phyloP scores from a whole-genome alignment of 2,329 filamentous ascomycete species.

The Coniella lustricola region DNA sequence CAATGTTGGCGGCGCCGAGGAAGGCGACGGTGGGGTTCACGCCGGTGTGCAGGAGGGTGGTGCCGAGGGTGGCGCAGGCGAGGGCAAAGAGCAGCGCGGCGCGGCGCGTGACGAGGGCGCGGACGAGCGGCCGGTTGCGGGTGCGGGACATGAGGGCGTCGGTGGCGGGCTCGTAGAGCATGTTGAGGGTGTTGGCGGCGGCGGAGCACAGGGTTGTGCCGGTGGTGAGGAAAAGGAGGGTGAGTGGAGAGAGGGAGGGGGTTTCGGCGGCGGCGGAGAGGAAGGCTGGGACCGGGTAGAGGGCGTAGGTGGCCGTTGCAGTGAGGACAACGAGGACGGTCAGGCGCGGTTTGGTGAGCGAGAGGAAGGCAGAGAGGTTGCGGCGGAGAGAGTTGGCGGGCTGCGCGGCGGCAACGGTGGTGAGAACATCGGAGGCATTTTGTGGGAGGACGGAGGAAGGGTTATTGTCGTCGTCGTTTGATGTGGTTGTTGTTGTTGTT shows the following conservation, averaged over 20 bases:
- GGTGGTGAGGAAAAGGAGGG: slow-evolving; percentile 82
- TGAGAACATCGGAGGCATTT: slow-evolving; percentile 46
- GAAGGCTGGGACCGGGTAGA: slow-evolving; percentile 87
- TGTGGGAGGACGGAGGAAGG: slow-evolving; percentile 21
- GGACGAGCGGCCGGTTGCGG: slow-evolving; percentile 79
- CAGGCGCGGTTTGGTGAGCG: slow-evolving; percentile 90
- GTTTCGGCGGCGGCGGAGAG: slow-evolving; percentile 59
- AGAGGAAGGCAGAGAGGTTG: slow-evolving; percentile 71
- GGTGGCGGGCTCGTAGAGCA: slow-evolving; percentile 87
- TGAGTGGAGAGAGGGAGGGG: slow-evolving; percentile 82
- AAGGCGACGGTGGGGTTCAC: slow-evolving; percentile 91
- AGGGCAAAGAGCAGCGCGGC: slow-evolving; percentile 73
- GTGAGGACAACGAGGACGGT: slow-evolving; percentile 87
- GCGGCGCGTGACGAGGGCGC: slow-evolving; percentile 65
- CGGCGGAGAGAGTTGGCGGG: slow-evolving; percentile 52
- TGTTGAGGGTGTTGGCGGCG: slow-evolving; percentile 90
- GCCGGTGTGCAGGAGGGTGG: slow-evolving; percentile 72
- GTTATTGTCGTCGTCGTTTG: no score
- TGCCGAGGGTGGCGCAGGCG: slow-evolving; percentile 61
- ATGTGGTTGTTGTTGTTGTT: neutral
- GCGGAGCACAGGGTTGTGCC: slow-evolving; percentile 87
- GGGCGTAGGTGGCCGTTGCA: slow-evolving; percentile 81
- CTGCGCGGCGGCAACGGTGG: slow-evolving; percentile 42
- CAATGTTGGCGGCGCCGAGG: slow-evolving; percentile 77
- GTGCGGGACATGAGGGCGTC: slow-evolving; percentile 94